Evolutionary conservation across 352 stramenopile genomes (phyloP), one percentile per base, ranked within the genome.

Genomic region (Elongisporangium senticosum): DNA sequence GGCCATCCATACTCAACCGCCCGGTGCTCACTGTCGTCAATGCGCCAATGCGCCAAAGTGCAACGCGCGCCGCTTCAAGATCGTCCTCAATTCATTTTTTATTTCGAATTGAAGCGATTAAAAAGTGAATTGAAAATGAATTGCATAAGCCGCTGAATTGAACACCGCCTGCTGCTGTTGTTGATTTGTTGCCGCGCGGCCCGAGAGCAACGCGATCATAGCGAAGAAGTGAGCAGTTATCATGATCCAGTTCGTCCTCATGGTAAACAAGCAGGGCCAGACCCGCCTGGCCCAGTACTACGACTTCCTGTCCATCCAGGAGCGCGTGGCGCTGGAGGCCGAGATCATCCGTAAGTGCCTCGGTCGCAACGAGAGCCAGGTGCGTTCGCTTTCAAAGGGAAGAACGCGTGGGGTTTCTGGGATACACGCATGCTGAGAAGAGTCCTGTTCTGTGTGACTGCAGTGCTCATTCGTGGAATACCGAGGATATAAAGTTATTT

Each of bases 401-500:
- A 15, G 28, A 22, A 7, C 23, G 33, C 22, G n/a, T 51, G 10
- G 21, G 23, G 21, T 55, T 49, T 15, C 13, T 47, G n/a, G 14
- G 13, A 26, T 53, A n/a, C 59, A 19, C 47, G n/a, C 17, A 11
- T 49, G 28, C 13, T 55, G 23, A 22, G 4, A 19, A 53, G 7
- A 17, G 24, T 33, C 5, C 17, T 20, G 21, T 19, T 58, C 21
- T 56, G 47, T 65, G 53, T 59, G 55, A n/a, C 13, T 83, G 19
- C 72, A 99, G 81, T 99, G 97, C 75, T 99, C 95, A 49, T 99
- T 99, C 72, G 87, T 99, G 51, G 97, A 99, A 78, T 99, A 99
- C 79, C 92, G 97, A 20, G 97, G 97, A 49, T 99, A 99, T 79
- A 99, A 99, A 75, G 90, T 98, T 53, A 97, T 98, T 53, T 99